These are phyloP conservation scores for Saccharomycopsis sp. DNA, from an alignment of 805 yeast species.

Conservation along the genomic window DNA sequence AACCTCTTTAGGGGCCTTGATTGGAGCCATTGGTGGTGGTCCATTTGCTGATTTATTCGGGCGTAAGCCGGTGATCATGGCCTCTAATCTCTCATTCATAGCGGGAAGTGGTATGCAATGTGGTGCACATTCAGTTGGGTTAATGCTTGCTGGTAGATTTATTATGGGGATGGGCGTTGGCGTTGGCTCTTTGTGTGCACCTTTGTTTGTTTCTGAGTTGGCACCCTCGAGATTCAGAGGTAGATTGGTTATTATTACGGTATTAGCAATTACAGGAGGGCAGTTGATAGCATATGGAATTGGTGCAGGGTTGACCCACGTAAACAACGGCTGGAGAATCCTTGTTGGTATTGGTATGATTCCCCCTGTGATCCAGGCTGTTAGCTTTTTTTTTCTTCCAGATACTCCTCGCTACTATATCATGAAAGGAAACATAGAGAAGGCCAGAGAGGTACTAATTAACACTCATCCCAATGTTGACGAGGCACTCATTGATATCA, in stretches of 20 bases:
- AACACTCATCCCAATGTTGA: slow-evolving; percentile 59
- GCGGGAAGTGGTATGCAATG: slow-evolving; percentile 83
- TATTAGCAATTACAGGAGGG: slow-evolving; percentile 89
- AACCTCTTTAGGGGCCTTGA: slow-evolving; percentile 86
- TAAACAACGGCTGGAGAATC: slow-evolving; percentile 86
- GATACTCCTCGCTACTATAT: slow-evolving; percentile 92
- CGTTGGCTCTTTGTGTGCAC: slow-evolving; percentile 86
- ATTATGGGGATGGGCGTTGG: slow-evolving; percentile 98
- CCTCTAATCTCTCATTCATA: slow-evolving; percentile 74
- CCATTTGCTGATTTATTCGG: slow-evolving; percentile 76
- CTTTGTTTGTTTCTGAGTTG: slow-evolving; percentile 83
- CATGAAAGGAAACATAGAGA: slow-evolving; percentile 55
- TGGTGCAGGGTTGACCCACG: slow-evolving; percentile 76
- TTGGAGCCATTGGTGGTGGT: slow-evolving; percentile 77
- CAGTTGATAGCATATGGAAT: slow-evolving; percentile 90
- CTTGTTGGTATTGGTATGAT: slow-evolving; percentile 85
- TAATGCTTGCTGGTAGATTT: slow-evolving; percentile 87
- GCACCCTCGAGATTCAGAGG: slow-evolving; percentile 93
- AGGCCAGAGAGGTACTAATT: slow-evolving; percentile 60
- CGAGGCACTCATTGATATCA: slow-evolving; percentile 55
- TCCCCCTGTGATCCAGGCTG: slow-evolving; percentile 76
- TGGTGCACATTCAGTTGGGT: slow-evolving; percentile 75
- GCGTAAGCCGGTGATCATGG: slow-evolving; percentile 75
- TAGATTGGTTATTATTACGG: slow-evolving; percentile 80
- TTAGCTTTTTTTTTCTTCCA: slow-evolving; percentile 77